Evolutionary conservation across 2,329 filamentous ascomycete species (phyloP), one percentile per base, ranked within the genome.

Genomic region (Coniosporium uncinatum): DNA sequence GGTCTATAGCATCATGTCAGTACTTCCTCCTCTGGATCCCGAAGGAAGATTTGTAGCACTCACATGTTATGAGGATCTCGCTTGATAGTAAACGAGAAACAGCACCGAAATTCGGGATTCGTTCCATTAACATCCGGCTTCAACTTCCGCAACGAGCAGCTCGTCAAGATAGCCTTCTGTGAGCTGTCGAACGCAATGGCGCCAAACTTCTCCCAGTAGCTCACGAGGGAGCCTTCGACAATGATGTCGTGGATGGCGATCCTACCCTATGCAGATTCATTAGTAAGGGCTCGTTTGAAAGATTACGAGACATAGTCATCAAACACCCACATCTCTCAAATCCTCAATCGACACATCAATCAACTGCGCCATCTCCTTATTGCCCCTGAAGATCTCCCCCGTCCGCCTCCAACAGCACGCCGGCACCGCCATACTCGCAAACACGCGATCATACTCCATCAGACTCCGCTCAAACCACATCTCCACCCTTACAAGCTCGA

Each of bases 131-230:
- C 52, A 42, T 65, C 59, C 0, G 58, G 90, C 50, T 82, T 90
- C 0, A 57, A 90, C 50, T 82, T 90, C 63, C 95, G 95, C 46
- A 98, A 68, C 11, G 87, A 85, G 59, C 93, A 98, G 50, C 87
- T 91, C 18, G 93, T 98, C 51, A 98, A 71, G 55, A 98, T 88
- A 18, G 91, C 94, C 61, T 98, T 95, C 59, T 97, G 93, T 8
- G 80, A 83, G 43, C 84, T 81, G 58, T 98, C 93, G 63, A 98
- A 98, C 8, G 93, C 94, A 53, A 98, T 97, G 4, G 89, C 91
- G 39, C 91, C 90, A 57, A 98, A 98, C 56, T 98, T 95, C 64
- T 98, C 93, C 93, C 93, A 98, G 57, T 98, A 98, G 53, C 88
- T 87, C 41, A 97, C 93, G 46, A 95, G 79, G 32, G 90, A 94